phyloP scores from a whole-genome alignment of 192 early-diverging fungal species.

The Coemansia aciculifera region DNA sequence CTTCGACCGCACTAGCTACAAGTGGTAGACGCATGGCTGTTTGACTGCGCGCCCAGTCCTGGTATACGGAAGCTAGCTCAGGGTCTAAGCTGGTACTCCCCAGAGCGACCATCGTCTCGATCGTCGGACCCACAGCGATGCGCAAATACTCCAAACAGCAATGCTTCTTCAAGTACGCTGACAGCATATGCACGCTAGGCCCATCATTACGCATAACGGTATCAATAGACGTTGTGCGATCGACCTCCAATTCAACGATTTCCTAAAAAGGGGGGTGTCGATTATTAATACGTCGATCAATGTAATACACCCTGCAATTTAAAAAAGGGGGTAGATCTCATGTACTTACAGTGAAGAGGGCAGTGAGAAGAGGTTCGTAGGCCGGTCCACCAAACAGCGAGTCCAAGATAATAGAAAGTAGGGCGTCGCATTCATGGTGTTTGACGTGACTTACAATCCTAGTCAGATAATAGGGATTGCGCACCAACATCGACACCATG shows the following conservation, averaged over 20 bases:
- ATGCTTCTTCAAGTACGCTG: constrained; percentile 33
- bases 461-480: constrained; percentile 41
- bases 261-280: constrained; percentile 14
- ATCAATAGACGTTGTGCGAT: constrained; percentile 39
- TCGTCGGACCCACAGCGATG: constrained; percentile 38
- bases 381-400: constrained; percentile 34
- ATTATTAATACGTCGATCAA: background rate
- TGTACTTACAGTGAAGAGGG: constrained; percentile 46
- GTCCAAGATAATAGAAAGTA: constrained; percentile 38
- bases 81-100: constrained; percentile 42
- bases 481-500: constrained; percentile 35
- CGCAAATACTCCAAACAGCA: constrained; percentile 39
- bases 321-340: background rate
- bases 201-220: constrained; percentile 53
- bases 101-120: constrained; percentile 33
- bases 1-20: constrained; percentile 37
- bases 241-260: constrained; percentile 42
- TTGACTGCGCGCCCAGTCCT: constrained; percentile 47
- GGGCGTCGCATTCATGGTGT: constrained; percentile 46
- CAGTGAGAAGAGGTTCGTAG: constrained; percentile 28
- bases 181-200: constrained; percentile 48
- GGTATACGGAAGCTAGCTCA: constrained; percentile 39
- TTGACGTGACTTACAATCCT: constrained; percentile 33
- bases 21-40: constrained; percentile 14
- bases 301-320: background rate